Percentiles rank a stretch among this genome's conserved stretches.
Evolutionary conservation across 1,284 basidiomycete species (phyloP).

Genomic region (Neotropicomus parvogracilis): DNA sequence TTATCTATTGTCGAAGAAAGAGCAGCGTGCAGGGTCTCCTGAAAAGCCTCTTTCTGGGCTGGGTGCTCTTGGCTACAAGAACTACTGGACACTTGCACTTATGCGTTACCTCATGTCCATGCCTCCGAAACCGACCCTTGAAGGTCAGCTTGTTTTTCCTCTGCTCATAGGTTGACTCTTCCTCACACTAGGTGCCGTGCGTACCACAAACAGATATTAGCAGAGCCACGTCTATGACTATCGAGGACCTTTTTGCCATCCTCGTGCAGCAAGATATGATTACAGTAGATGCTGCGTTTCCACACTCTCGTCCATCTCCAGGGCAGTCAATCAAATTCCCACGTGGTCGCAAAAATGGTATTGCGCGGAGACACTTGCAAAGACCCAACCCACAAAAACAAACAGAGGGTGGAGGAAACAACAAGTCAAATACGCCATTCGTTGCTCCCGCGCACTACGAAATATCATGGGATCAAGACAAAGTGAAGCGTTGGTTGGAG

Average conservation of each 20-base stretch:
- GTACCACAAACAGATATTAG: slow-evolving; percentile 68
- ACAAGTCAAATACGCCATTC: slow-evolving; percentile 48
- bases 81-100: slow-evolving; percentile 93
- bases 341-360: slow-evolving; percentile 65
- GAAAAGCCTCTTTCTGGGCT: slow-evolving; percentile 91
- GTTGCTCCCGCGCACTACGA: slow-evolving; percentile 72
- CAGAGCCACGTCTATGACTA: slow-evolving; percentile 83
- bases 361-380: slow-evolving; percentile 59
- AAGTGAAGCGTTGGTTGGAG: slow-evolving; percentile 63
- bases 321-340: slow-evolving; percentile 71
- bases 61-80: slow-evolving; percentile 88
- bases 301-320: slow-evolving; percentile 60
- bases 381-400: slow-evolving; percentile 52
- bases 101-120: slow-evolving; percentile 75
- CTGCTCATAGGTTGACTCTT: slow-evolving; percentile 12
- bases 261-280: slow-evolving; percentile 83
- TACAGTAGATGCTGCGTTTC: slow-evolving; percentile 47
- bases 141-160: slow-evolving; percentile 54
- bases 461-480: slow-evolving; percentile 71
- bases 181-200: slow-evolving; percentile 19
- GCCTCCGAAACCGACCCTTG: slow-evolving; percentile 60
- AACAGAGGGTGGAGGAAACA: slow-evolving; percentile 44
- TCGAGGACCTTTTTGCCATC: slow-evolving; percentile 82
- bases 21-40: slow-evolving; percentile 82
- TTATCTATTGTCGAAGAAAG: slow-evolving; percentile 95